Evolutionary conservation across 2,329 filamentous ascomycete genomes (phyloP).

Genomic region (Fusarium multiceps): DNA sequence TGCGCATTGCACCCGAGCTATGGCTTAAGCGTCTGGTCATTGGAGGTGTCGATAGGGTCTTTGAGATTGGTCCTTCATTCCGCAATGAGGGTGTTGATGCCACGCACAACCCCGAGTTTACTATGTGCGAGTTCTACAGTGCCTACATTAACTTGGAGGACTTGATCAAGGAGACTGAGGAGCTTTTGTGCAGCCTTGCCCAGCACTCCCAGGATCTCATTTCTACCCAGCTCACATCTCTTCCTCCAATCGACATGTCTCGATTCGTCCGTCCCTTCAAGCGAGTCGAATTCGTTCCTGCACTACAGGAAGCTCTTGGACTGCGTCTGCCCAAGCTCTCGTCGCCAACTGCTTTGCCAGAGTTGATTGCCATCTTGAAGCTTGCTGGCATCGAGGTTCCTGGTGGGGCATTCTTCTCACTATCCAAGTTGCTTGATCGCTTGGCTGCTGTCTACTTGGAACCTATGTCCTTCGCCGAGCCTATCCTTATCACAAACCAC

Average conservation of each 20-base stretch:
- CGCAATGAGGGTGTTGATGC: conserved; percentile 92
- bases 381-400: conserved; percentile 74
- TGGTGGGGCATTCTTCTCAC: conserved; percentile 68
- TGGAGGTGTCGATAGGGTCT: conserved; percentile 87
- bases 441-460: conserved; percentile 83
- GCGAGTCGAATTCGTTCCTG: conserved; percentile 83
- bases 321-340: conserved; percentile 73
- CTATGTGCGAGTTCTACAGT: conserved; percentile 96
- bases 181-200: conserved; percentile 71
- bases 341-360: conserved; percentile 64
- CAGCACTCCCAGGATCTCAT: conserved; percentile 61
- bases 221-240: conserved; percentile 56
- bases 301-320: conserved; percentile 75
- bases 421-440: conserved; percentile 80
- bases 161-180: conserved; percentile 80
- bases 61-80: conserved; percentile 93
- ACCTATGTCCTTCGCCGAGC: conserved; percentile 71
- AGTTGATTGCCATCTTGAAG: conserved; percentile 64
- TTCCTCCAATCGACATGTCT: conserved; percentile 61
- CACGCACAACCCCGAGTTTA: conserved; percentile 97
- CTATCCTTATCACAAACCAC: conserved; percentile 89
- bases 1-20: conserved; percentile 92
- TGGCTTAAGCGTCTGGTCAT: conserved; percentile 94
- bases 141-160: conserved; percentile 82
- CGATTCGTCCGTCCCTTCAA: conserved; percentile 68